Conservation (phyloP, 345 rosid species). For the Aquilaria yunnanensis region DNA sequence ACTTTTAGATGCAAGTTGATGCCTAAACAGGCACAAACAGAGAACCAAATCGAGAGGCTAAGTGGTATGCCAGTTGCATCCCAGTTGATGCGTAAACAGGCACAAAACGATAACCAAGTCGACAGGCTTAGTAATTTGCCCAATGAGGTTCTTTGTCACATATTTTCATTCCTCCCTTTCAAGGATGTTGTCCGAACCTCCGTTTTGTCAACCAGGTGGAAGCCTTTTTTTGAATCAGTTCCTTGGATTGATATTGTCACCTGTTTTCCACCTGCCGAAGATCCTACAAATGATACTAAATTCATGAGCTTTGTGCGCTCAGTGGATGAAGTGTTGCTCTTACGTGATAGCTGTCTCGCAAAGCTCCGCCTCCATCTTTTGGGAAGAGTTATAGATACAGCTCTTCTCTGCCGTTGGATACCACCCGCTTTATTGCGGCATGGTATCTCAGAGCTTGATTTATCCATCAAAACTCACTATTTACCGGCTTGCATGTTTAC, state of each 20-base stretch:
- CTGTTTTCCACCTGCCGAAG: no score
- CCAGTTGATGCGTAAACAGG: no score
- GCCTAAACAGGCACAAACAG: no score
- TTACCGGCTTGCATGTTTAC: constrained; percentile 11
- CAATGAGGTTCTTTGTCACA: constrained; percentile 8
- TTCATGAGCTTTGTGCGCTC: constrained; percentile 1
- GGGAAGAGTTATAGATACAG: neutral
- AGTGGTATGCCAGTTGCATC: no score
- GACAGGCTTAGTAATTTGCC: constrained; percentile 5
- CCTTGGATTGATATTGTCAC: neutral
- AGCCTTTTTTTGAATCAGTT: constrained; percentile 3
- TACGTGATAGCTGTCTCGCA: neutral
- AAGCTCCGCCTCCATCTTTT: neutral
- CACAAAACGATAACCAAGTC: no score
- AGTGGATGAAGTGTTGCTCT: constrained; percentile 7
- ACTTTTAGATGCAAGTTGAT: no score
- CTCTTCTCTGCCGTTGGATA: constrained; percentile 5
- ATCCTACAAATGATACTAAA: neutral
- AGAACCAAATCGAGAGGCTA: no score
- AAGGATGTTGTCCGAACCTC: constrained; percentile 11
- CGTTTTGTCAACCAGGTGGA: constrained; percentile 10
- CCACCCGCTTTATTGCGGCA: neutral
- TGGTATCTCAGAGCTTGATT: constrained; percentile 1
- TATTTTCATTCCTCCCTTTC: constrained; percentile 11
- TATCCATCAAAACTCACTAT: neutral